Evolutionary conservation across 2,329 filamentous ascomycete genomes (phyloP).

Genomic region (Scedosporium minutisporum): DNA sequence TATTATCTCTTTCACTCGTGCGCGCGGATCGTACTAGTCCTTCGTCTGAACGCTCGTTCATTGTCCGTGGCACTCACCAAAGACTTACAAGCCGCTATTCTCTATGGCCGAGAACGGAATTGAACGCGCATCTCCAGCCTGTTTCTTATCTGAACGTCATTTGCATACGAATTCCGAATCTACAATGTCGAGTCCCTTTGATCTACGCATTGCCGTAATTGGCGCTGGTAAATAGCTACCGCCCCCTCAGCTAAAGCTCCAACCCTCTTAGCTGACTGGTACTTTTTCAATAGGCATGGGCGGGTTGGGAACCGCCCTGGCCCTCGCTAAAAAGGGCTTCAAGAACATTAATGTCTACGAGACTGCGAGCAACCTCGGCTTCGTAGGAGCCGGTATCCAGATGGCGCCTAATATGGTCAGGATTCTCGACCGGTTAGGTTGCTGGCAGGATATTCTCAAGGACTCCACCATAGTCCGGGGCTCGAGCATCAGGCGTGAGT

Average conservation of each 20-base stretch:
- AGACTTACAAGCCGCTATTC: neutral
- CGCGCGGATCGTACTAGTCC: neutral
- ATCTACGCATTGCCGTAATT: constrained; percentile 38
- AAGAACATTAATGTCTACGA: constrained; percentile 66
- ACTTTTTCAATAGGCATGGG: constrained; percentile 55
- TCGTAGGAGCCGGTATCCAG: constrained; percentile 79
- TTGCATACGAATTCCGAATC: neutral
- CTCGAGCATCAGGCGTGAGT: constrained; percentile 60
- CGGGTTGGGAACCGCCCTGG: constrained; percentile 60
- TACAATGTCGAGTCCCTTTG: constrained; percentile 9
- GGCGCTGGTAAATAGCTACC: constrained; percentile 32
- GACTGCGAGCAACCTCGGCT: constrained; percentile 61
- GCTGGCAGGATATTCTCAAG: constrained; percentile 60
- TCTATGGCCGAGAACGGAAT: constrained; percentile 8
- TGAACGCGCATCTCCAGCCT: constrained; percentile 6
- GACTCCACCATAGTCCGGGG: constrained; percentile 63
- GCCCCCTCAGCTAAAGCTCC: neutral
- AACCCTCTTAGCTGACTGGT: neutral
- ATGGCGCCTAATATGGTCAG: constrained; percentile 74
- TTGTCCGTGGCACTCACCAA: neutral
- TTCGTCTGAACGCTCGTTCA: neutral
- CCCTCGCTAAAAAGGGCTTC: constrained; percentile 69
- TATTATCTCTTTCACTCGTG: neutral
- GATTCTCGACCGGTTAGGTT: constrained; percentile 62
- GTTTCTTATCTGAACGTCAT: constrained; percentile 5